These are phyloP conservation scores for Darksidea phi DNA, from an alignment of 495 filamentous ascomycete species.

Conservation along the genomic window DNA sequence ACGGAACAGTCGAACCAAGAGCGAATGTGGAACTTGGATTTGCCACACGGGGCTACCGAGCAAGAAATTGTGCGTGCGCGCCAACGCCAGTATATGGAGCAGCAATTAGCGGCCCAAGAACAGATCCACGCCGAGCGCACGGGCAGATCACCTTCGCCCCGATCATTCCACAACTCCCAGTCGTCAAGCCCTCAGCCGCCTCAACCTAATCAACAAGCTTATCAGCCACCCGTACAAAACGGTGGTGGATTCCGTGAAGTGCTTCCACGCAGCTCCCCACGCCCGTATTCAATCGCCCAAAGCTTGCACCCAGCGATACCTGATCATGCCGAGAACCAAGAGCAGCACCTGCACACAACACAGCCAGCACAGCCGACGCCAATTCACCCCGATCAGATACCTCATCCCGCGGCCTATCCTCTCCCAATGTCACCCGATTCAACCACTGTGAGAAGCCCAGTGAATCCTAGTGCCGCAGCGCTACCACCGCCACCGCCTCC, in stretches of 20 bases:
- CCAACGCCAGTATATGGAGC: slow-evolving; percentile 29
- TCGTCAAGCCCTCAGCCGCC: slow-evolving; percentile 23
- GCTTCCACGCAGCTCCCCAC: slow-evolving; percentile 25
- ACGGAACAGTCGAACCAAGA: slow-evolving; percentile 24
- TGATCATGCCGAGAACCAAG: neutral
- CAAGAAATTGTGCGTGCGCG: slow-evolving; percentile 29
- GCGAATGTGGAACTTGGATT: slow-evolving; percentile 26
- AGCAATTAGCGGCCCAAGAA: slow-evolving; percentile 30
- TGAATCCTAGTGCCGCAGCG: slow-evolving; percentile 17
- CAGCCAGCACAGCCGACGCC: slow-evolving; percentile 25
- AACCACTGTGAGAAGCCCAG: slow-evolving; percentile 13
- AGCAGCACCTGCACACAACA: slow-evolving; percentile 14
- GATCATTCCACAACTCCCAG: slow-evolving; percentile 16
- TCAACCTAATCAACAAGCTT: neutral
- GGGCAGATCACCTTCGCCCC: slow-evolving; percentile 24
- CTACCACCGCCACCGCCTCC: slow-evolving; percentile 32
- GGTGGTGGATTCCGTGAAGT: slow-evolving; percentile 29
- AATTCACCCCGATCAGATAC: slow-evolving; percentile 18
- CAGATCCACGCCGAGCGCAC: slow-evolving; percentile 22
- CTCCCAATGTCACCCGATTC: slow-evolving; percentile 28
- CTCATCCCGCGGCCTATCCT: slow-evolving; percentile 24
- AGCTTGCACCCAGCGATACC: neutral
- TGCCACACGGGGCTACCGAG: slow-evolving; percentile 28
- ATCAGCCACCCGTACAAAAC: slow-evolving; percentile 8
- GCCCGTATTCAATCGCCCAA: slow-evolving; percentile 25